Evolutionary conservation across 2,329 filamentous ascomycete species (phyloP), one percentile per base, ranked within the genome.

Genomic region (Clonostachys rhizophaga): DNA sequence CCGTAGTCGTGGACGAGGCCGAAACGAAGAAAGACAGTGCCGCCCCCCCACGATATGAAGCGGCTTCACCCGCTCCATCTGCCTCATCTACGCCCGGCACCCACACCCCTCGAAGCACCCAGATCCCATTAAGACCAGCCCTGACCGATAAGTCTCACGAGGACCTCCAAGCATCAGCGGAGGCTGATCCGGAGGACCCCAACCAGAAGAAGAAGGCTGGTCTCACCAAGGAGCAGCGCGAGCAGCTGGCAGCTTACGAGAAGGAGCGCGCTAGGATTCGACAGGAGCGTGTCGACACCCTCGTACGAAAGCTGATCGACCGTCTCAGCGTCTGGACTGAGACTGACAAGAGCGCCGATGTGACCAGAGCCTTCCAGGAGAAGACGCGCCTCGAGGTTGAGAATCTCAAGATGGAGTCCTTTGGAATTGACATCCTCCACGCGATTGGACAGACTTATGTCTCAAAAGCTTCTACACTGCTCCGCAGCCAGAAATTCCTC

Each of bases 321-420:
- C 87, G 91, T 49, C 82, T 97, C 61, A 91, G 86, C 54, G 84
- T 97, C 40, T 97, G 91, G 92, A 96, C 94, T 6, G 94, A 99
- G 74, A 96, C 92, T 5, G 94, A 97, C 70, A 95, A 94, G 72
- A 82, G 86, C 42, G 52, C 69, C 13, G 91, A 95, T 57, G 89
- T 96, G 50, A 97, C 92, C 34, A 74, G 72, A 49, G 89, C 94
- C 0, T 99, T 97, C 74, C 86, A 91, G 65, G 89, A 92, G 64
- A 96, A 99, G 80, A 96, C 89, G 55, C 82, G 86, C 39, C 83
- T 97, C 39, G 94, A 99, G 70, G 89, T 95, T 24, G 94, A 99
- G 73, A 95, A 97, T 63, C 76, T 99, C 58, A 99, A 97, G 78
- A 99, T 99, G 90, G 94, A 99, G 71, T 95, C 89, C 1, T 99